A percentile compares a stretch with the other conserved stretches of the same genome.
Conservation (phyloP, 163 green algal species). For the Scenedesmus sp. region DNA sequence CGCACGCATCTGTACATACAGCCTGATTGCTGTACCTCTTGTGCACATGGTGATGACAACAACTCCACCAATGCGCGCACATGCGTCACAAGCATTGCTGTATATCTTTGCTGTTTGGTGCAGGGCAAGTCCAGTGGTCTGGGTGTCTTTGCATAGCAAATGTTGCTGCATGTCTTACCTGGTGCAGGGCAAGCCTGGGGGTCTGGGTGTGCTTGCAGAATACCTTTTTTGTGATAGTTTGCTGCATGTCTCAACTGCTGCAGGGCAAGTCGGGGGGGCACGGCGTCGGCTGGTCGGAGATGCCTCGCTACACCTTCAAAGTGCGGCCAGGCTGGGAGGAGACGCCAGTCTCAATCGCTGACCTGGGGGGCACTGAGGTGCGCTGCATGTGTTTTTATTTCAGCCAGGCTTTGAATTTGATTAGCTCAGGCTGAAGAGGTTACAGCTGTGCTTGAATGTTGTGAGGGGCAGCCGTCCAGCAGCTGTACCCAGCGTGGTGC, state of each 20-base stretch:
- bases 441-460: too few relatives aligned
- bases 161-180: too few relatives aligned
- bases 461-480: too few relatives aligned
- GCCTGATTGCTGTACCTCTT: too few relatives aligned
- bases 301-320: conserved; percentile 91
- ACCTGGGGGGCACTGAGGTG: conserved; percentile 95
- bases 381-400: background rate
- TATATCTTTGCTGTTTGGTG: background rate
- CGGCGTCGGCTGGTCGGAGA: conserved; percentile 96
- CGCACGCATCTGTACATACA: too few relatives aligned
- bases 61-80: too few relatives aligned
- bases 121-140: background rate
- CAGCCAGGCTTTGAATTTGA: too few relatives aligned
- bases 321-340: conserved; percentile 90
- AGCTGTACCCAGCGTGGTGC: too few relatives aligned
- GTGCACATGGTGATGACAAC: too few relatives aligned
- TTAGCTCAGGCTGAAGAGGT: too few relatives aligned
- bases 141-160: too few relatives aligned
- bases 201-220: background rate
- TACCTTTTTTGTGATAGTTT: background rate
- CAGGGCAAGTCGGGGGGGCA: conserved; percentile 92
- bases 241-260: background rate
- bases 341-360: conserved; percentile 95
- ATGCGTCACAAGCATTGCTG: background rate
- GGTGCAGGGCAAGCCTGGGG: too few relatives aligned